phyloP scores from a whole-genome alignment of 345 rosid genomes.

The Eucalyptus polybractea region DNA sequence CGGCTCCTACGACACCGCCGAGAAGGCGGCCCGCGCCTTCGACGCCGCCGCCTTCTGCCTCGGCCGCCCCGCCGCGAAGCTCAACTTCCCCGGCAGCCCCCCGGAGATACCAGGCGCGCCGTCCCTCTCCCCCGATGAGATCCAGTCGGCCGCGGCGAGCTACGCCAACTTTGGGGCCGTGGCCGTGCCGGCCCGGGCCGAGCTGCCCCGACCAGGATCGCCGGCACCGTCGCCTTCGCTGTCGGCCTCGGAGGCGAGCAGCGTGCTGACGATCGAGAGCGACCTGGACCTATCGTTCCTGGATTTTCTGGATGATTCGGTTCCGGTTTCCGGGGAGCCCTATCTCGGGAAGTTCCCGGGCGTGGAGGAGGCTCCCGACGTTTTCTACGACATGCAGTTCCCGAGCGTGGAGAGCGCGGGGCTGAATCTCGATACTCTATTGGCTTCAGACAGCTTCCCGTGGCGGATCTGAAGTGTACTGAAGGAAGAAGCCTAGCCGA shows the following conservation, averaged over 20 bases:
- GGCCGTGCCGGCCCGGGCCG: neutral
- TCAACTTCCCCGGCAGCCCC: conserved; percentile 6
- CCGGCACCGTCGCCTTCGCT: neutral
- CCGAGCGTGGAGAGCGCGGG: neutral
- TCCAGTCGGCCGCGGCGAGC: neutral
- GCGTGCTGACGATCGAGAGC: neutral
- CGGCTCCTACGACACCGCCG: conserved; percentile 6
- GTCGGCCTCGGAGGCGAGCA: neutral
- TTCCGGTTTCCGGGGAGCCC: neutral
- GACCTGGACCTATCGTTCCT: neutral
- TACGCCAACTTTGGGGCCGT: neutral
- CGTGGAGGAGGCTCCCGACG: neutral
- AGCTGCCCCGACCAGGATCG: neutral
- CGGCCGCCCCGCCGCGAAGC: conserved; percentile 1
- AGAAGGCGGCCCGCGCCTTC: conserved; percentile 12
- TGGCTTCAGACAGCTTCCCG: neutral
- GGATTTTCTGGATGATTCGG: neutral
- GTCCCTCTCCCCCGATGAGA: neutral
- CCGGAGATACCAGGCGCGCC: neutral
- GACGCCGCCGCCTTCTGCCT: conserved; percentile 9
- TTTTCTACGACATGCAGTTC: neutral
- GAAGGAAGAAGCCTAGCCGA: neutral
- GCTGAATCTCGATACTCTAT: neutral
- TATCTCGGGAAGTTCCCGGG: neutral
- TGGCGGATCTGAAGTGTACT: neutral